A percentile compares a stretch with the other conserved stretches of the same genome.
These are phyloP conservation scores for Geoglossum cookeanum DNA, from an alignment of 2,329 filamentous ascomycete genomes.

Conservation along the genomic window DNA sequence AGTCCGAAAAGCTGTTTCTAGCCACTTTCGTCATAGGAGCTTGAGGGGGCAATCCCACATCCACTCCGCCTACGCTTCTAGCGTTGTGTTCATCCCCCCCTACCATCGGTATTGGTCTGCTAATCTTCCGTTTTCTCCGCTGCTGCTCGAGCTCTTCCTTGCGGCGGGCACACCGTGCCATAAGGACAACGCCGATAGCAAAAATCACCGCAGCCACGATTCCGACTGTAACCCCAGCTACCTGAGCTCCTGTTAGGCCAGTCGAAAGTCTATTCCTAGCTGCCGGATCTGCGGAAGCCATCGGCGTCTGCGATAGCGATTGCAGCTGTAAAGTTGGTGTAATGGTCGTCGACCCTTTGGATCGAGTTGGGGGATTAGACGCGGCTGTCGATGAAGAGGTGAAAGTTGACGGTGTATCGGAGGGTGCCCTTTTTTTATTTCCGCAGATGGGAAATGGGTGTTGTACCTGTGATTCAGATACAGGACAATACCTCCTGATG, in stretches of 20 bases:
- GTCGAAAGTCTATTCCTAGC: neutral
- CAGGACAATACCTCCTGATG: conserved; percentile 37
- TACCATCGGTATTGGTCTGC: neutral
- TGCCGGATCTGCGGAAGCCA: neutral
- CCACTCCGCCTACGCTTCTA: conserved; percentile 13
- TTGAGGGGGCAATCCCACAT: conserved; percentile 12
- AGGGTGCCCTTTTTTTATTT: conserved; percentile 35
- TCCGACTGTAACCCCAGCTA: conserved; percentile 40
- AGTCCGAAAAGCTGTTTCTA: neutral
- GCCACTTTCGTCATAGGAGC: neutral
- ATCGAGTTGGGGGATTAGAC: conserved; percentile 1
- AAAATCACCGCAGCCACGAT: conserved; percentile 30
- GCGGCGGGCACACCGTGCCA: conserved; percentile 19
- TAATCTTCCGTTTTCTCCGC: conserved; percentile 16
- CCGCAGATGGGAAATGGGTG: conserved; percentile 42
- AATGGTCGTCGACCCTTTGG: neutral
- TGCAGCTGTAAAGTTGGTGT: neutral
- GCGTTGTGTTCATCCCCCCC: neutral
- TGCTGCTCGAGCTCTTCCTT: conserved; percentile 14
- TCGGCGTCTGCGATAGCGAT: neutral
- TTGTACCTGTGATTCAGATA: conserved; percentile 27
- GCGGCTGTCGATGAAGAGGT: conserved; percentile 19
- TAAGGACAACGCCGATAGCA: conserved; percentile 27
- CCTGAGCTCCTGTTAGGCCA: conserved; percentile 24
- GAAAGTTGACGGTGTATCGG: conserved; percentile 34